These are phyloP conservation scores for Camelina laxa DNA, from an alignment of 345 rosid species.

Conservation along the genomic window DNA sequence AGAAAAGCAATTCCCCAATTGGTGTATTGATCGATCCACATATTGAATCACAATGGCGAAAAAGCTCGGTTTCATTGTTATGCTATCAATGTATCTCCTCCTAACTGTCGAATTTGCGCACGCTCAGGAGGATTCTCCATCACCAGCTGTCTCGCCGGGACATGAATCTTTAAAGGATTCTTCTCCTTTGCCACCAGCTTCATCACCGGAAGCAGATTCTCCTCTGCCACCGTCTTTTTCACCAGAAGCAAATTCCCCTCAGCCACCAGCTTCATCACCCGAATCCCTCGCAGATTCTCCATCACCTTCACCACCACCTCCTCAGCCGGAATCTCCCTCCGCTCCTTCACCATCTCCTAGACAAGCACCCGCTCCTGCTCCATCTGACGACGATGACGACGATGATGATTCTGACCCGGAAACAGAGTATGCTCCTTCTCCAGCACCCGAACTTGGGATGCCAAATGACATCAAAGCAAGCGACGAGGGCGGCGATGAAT, in stretches of 20 bases:
- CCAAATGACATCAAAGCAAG: constrained; percentile 35
- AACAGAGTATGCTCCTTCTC: constrained; percentile 33
- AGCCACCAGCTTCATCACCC: not conserved
- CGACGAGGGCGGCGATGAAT: not conserved
- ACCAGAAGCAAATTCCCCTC: constrained; percentile 15
- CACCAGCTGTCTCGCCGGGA: constrained; percentile 16
- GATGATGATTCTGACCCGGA: constrained; percentile 26
- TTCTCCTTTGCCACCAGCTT: not conserved
- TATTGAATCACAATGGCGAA: constrained; percentile 20
- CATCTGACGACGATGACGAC: not conserved
- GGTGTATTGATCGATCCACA: constrained; percentile 2
- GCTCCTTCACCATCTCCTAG: not conserved
- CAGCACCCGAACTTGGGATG: constrained; percentile 4
- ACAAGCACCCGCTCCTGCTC: constrained; percentile 31
- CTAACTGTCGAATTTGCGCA: not conserved
- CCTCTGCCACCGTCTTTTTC: constrained; percentile 21
- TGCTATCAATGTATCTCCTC: constrained; percentile 32
- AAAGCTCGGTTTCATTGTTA: constrained; percentile 28
- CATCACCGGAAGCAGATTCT: constrained; percentile 22
- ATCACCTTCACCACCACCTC: constrained; percentile 9
- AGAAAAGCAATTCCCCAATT: not conserved
- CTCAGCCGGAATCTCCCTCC: not conserved
- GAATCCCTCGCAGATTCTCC: constrained; percentile 28
- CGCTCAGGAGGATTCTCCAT: constrained; percentile 26
- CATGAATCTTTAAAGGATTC: constrained; percentile 2